Base-by-base conservation (phyloP, 345 rosid genomes). In the Acer saccharum region DNA sequence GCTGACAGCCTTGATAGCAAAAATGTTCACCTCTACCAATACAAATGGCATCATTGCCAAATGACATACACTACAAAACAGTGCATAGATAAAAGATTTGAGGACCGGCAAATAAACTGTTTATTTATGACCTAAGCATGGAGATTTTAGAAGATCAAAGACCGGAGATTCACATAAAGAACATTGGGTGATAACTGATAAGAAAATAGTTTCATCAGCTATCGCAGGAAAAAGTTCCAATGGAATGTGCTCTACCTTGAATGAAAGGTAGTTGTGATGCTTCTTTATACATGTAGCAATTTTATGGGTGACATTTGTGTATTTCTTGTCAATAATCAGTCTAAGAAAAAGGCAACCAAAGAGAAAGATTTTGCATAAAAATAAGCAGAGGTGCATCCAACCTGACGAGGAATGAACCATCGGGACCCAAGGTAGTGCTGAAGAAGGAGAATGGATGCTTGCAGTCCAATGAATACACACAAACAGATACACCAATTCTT, bases 371-470 rank as follows among this genome's bases (percentile, higher is more conserved):
- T 25, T 35, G 55, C 27, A 65, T 68, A 41, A 77, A 69, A 74
- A 76, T 13, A 78, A 43, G 16, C 25, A 58, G 61, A 75, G 77
- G n/a, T 50, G 11, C 2, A 81, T 77, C 88, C 77, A 68, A 96
- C 99, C 99, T 94, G 95, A 52, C 83, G 94, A 79, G 99, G 97
- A 81, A 96, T 88, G 86, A 96, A 94, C 89, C 98, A 96, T 55
- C 99, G 89, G 29, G 99, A 92, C 71, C 99, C 99, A 32, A 92
- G 89, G 85, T 92, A 96, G 80, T 94, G 94, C 86, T 96, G 99
- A 77, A 94, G 94, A 75, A 96, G 91, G 79, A 94, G 99, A 81
- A 92, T 67, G 39, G 91, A 89, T 35, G 98, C 94, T 86, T 96
- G 99, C 71, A 92, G 82, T 70, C 97, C 93, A 21, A 84, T 79